phyloP scores from a whole-genome alignment of 345 rosid genomes.

The Boechera stricta region DNA sequence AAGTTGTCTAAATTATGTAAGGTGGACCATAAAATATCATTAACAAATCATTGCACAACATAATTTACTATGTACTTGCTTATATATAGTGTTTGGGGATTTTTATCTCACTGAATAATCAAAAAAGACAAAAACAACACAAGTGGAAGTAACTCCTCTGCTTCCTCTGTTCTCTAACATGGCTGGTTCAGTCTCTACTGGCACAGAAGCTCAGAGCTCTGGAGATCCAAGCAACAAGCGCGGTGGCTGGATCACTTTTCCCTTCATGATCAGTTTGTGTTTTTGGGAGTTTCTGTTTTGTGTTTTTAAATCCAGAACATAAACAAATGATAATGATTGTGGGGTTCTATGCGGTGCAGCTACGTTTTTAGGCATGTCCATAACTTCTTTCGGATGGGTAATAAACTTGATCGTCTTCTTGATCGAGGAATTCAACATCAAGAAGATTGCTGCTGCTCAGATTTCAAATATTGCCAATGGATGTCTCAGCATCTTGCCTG shows the following conservation, averaged over 20 bases:
- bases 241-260: slow-evolving; percentile 6
- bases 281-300: not conserved
- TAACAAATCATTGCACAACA: not conserved
- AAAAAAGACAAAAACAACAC: not conserved
- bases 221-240: not conserved
- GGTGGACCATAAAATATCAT: not conserved
- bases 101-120: not conserved
- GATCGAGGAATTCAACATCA: not conserved
- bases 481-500: not conserved
- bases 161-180: not conserved
- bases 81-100: not conserved
- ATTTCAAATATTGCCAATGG: not conserved
- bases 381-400: not conserved
- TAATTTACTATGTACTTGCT: not conserved
- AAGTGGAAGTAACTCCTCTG: not conserved
- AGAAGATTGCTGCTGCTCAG: not conserved
- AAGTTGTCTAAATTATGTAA: not conserved
- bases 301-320: not conserved
- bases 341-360: not conserved
- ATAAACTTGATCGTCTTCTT: not conserved
- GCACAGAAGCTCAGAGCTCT: not conserved
- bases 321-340: not conserved
- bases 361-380: not conserved
- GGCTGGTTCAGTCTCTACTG: not conserved
- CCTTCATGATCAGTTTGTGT: not conserved